Percentiles rank a stretch among this genome's conserved stretches.
These are phyloP conservation scores for Diaporthe amygdali DNA, from an alignment of 2,329 filamentous ascomycete genomes.

Conservation along the genomic window DNA sequence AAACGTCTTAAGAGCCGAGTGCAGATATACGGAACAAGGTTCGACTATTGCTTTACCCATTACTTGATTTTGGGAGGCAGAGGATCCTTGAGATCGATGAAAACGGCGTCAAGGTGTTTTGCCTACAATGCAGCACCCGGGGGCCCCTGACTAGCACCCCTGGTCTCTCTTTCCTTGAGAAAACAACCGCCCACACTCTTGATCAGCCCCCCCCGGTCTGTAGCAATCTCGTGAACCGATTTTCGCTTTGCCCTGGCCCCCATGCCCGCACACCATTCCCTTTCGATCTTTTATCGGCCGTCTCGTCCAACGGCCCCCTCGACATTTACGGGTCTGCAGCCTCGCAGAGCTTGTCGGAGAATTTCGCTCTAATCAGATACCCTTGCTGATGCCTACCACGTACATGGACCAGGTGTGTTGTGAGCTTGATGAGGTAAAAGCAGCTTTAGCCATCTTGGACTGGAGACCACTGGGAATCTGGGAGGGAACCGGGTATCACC, in stretches of 20 bases:
- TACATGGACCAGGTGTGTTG: slow-evolving; percentile 36
- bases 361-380: slow-evolving; percentile 49
- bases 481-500: slow-evolving; percentile 1
- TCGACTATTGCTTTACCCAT: slow-evolving; percentile 14
- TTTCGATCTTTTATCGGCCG: slow-evolving; percentile 42
- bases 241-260: slow-evolving; percentile 38
- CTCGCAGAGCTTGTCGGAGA: slow-evolving; percentile 47
- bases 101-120: slow-evolving; percentile 19
- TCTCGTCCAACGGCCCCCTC: slow-evolving; percentile 53
- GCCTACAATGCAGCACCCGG: slow-evolving; percentile 18
- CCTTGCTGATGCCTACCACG: slow-evolving; percentile 40
- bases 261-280: slow-evolving; percentile 45
- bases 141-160: slow-evolving; percentile 21
- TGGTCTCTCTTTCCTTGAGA: slow-evolving; percentile 20
- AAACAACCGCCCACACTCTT: slow-evolving; percentile 24
- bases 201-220: slow-evolving; percentile 38
- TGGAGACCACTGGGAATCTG: neutral
- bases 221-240: slow-evolving; percentile 54
- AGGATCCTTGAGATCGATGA: slow-evolving; percentile 14
- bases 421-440: slow-evolving; percentile 23
- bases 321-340: slow-evolving; percentile 48
- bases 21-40: slow-evolving; percentile 18
- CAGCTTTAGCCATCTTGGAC: slow-evolving; percentile 5
- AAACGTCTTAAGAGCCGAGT: slow-evolving; percentile 2
- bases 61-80: slow-evolving; percentile 16